phyloP scores from a whole-genome alignment of 257 asterid genomes.

The Lavandula angustifolia region DNA sequence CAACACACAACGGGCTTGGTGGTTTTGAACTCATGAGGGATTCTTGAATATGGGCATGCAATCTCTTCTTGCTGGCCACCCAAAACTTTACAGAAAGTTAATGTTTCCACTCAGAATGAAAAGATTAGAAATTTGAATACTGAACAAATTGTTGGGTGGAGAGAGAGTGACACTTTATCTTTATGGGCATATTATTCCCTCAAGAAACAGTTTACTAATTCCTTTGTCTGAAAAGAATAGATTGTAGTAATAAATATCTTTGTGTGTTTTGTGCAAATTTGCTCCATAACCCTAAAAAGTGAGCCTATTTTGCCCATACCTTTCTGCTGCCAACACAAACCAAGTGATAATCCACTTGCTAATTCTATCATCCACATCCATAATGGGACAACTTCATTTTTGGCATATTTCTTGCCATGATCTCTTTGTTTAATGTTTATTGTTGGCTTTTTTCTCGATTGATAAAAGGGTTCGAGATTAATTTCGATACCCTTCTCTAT shows the following conservation, averaged over 20 bases:
- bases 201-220: slow-evolving; percentile 33
- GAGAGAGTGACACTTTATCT: slow-evolving; percentile 32
- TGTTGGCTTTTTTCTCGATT: neutral
- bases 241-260: neutral
- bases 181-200: slow-evolving; percentile 45
- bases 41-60: slow-evolving; percentile 30
- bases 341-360: slow-evolving; percentile 45
- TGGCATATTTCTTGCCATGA: neutral
- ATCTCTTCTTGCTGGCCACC: slow-evolving; percentile 41
- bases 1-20: too few species aligned
- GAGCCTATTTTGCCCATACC: slow-evolving; percentile 32
- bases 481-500: too few species aligned
- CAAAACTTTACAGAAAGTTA: slow-evolving; percentile 46
- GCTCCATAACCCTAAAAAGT: slow-evolving; percentile 37
- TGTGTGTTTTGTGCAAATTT: neutral
- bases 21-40: too few species aligned
- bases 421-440: neutral
- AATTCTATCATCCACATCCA: slow-evolving; percentile 14
- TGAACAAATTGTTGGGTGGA: slow-evolving; percentile 19
- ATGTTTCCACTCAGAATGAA: slow-evolving; percentile 45
- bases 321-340: slow-evolving; percentile 36
- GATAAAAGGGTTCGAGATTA: too few species aligned
- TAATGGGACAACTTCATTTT: slow-evolving; percentile 7
- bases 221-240: slow-evolving; percentile 43
- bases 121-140: slow-evolving; percentile 16